Evolutionary conservation across 345 rosid genomes (phyloP).

Genomic region (Moricandia moricandioides): DNA sequence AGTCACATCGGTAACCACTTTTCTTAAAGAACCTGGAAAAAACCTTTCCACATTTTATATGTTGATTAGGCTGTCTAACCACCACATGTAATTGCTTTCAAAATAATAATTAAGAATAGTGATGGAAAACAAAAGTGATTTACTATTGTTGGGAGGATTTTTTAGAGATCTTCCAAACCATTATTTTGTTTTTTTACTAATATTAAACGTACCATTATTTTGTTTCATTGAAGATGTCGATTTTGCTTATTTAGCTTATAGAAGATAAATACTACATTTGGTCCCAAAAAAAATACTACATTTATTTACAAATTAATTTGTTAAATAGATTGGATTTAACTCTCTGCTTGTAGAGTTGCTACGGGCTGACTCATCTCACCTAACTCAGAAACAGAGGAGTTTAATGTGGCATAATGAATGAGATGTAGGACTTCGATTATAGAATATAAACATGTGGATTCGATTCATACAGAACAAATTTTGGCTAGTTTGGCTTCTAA

Average conservation of each 20-base stretch:
- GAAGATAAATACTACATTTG: too few relatives aligned
- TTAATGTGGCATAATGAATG: too few relatives aligned
- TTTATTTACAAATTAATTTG: too few relatives aligned
- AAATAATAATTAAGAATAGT: not conserved
- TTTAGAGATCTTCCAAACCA: not conserved
- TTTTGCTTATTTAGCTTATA: not conserved
- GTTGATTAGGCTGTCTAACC: slow-evolving; percentile 15
- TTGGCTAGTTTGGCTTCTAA: too few relatives aligned
- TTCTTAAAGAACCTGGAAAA: not conserved
- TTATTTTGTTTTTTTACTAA: not conserved
- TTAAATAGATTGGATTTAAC: too few relatives aligned
- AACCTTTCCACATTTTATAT: not conserved
- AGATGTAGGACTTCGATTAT: too few relatives aligned
- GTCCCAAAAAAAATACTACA: too few relatives aligned
- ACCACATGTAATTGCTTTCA: slow-evolving; percentile 24
- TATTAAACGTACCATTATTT: not conserved
- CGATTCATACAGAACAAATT: too few relatives aligned
- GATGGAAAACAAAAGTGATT: not conserved
- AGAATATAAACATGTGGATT: too few relatives aligned
- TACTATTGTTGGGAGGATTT: not conserved
- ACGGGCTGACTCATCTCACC: too few relatives aligned
- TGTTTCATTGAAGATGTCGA: not conserved
- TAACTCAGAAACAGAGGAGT: too few relatives aligned
- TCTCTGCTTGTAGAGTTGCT: too few relatives aligned
- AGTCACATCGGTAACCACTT: slow-evolving; percentile 29